Conservation (phyloP, 2,329 filamentous ascomycete species). For the Dryadomyces quercus-mongolicae region DNA sequence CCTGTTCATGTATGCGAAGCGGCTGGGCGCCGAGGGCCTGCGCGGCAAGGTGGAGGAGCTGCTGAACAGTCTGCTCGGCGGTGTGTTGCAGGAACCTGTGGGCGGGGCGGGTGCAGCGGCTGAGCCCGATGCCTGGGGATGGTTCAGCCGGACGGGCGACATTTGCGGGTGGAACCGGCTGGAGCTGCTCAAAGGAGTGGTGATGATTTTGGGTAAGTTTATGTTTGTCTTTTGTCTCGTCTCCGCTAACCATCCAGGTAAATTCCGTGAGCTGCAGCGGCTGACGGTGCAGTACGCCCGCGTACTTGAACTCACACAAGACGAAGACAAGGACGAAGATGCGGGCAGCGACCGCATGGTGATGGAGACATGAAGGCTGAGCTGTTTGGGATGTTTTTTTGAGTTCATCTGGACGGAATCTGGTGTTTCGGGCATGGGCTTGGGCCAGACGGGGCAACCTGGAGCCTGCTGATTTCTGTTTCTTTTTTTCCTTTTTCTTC, state of each 20-base stretch:
- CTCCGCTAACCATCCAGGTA: constrained; percentile 46
- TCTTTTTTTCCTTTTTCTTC: background rate
- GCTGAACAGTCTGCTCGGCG: constrained; percentile 67
- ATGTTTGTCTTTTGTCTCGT: background rate
- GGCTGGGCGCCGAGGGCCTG: constrained; percentile 79
- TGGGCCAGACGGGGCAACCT: background rate
- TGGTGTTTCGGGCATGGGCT: background rate
- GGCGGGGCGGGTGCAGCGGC: constrained; percentile 2
- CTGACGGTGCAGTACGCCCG: constrained; percentile 92
- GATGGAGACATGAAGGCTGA: constrained; percentile 7
- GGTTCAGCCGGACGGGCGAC: constrained; percentile 55
- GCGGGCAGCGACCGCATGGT: constrained; percentile 9
- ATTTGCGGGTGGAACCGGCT: constrained; percentile 86
- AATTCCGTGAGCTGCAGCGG: constrained; percentile 88
- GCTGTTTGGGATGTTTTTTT: background rate
- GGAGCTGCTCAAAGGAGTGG: constrained; percentile 79
- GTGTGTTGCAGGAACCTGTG: constrained; percentile 47
- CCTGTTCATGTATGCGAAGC: constrained; percentile 96
- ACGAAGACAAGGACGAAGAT: constrained; percentile 24
- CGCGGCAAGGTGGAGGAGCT: constrained; percentile 88
- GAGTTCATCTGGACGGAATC: background rate
- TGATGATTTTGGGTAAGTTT: constrained; percentile 76
- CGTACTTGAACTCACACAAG: constrained; percentile 52
- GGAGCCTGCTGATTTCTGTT: background rate
- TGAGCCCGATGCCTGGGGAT: constrained; percentile 32